These are phyloP conservation scores for Saturnispora gosingensis DNA, from an alignment of 805 yeast species.

Conservation along the genomic window DNA sequence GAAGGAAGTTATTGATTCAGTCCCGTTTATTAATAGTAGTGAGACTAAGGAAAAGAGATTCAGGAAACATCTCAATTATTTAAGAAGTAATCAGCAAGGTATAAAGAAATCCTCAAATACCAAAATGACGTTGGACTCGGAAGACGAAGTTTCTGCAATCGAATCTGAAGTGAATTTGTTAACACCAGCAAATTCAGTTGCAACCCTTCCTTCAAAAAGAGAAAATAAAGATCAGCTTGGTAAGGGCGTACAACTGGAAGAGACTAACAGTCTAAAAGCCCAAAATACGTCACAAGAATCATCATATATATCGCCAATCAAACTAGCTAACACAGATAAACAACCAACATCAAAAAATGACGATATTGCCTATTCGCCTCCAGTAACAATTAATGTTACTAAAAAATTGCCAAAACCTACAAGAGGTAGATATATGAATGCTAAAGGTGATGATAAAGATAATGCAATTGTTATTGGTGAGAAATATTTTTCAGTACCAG, in stretches of 20 bases:
- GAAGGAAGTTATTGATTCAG: background rate
- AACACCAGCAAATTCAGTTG: background rate
- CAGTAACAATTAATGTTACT: background rate
- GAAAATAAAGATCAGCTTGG: background rate
- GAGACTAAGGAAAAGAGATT: background rate
- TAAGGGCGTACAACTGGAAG: background rate
- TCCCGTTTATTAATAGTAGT: background rate
- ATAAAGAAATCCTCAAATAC: background rate
- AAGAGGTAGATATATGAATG: background rate
- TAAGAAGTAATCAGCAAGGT: background rate
- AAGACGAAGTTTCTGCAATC: background rate
- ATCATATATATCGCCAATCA: conserved; percentile 1
- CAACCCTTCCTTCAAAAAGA: background rate
- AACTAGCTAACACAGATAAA: conserved; percentile 2
- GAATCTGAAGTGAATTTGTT: background rate
- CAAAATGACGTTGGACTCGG: conserved; percentile 1
- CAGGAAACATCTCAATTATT: background rate
- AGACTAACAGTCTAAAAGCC: background rate
- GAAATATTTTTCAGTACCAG: background rate
- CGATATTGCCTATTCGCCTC: background rate
- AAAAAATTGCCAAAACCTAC: background rate
- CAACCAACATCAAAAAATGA: background rate
- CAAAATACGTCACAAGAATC: conserved; percentile 8
- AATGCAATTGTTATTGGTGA: conserved; percentile 1
- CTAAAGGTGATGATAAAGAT: background rate